phyloP scores from a whole-genome alignment of 495 filamentous ascomycete genomes.

The Hypoxylon fragiforme region DNA sequence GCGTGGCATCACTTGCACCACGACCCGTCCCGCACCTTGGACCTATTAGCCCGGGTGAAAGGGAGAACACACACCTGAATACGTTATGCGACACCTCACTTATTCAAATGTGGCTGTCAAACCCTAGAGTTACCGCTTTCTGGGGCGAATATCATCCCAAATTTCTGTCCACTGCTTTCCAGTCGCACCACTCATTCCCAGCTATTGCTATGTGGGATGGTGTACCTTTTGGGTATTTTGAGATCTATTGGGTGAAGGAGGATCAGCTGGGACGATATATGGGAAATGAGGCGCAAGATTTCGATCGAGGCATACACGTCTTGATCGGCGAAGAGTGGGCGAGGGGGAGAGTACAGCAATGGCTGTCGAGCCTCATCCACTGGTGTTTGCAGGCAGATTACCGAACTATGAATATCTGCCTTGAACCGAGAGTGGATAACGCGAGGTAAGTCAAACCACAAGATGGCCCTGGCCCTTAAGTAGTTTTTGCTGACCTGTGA shows the following conservation, averaged over 20 bases:
- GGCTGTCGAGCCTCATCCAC: slow-evolving; percentile 86
- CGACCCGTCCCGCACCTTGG: slow-evolving; percentile 58
- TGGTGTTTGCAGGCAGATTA: slow-evolving; percentile 78
- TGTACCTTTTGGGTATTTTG: slow-evolving; percentile 95
- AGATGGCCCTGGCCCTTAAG: neutral
- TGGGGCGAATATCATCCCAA: slow-evolving; percentile 75
- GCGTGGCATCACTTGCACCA: slow-evolving; percentile 66
- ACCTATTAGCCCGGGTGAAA: slow-evolving; percentile 48
- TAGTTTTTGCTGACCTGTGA: no score
- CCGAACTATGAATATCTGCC: slow-evolving; percentile 75
- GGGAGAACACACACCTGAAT: slow-evolving; percentile 38
- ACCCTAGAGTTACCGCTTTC: slow-evolving; percentile 76
- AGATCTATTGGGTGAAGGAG: slow-evolving; percentile 98
- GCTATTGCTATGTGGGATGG: slow-evolving; percentile 94
- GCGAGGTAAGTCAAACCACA: slow-evolving; percentile 62
- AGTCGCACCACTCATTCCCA: slow-evolving; percentile 77
- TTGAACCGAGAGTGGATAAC: slow-evolving; percentile 95
- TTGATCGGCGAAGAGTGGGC: slow-evolving; percentile 93
- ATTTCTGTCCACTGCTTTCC: slow-evolving; percentile 68
- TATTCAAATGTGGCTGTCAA: slow-evolving; percentile 87
- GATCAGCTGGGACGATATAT: slow-evolving; percentile 72
- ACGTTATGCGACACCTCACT: slow-evolving; percentile 68
- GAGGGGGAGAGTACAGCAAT: slow-evolving; percentile 72
- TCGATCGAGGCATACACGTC: slow-evolving; percentile 86
- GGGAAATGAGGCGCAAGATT: slow-evolving; percentile 66